Percentiles rank a stretch among this genome's conserved stretches.
These are phyloP conservation scores for Kuraishia piskuri DNA, from an alignment of 805 yeast species.

Conservation along the genomic window DNA sequence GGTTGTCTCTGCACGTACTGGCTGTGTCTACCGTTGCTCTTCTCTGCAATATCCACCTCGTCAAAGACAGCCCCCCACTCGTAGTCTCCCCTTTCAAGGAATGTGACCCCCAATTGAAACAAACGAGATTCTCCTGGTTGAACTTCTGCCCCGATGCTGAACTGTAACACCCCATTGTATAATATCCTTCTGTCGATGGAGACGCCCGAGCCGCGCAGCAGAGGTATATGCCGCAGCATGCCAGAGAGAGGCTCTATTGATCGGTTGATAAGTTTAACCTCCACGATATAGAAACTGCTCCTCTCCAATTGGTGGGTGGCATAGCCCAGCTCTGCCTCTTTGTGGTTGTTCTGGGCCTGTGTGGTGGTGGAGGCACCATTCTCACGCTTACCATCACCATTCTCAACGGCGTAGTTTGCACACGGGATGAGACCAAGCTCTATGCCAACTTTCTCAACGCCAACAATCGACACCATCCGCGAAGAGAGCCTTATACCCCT, in stretches of 20 bases:
- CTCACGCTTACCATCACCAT: conserved; percentile 8
- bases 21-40: background rate
- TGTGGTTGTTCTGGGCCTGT: conserved; percentile 14
- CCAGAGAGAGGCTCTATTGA: conserved; percentile 37
- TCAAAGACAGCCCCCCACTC: conserved; percentile 71
- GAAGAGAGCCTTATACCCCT: conserved; percentile 56
- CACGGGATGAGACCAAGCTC: conserved; percentile 21
- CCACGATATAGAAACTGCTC: conserved; percentile 44
- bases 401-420: conserved; percentile 2
- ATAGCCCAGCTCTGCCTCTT: background rate
- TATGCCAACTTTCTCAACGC: conserved; percentile 38
- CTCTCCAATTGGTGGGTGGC: conserved; percentile 17
- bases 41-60: conserved; percentile 20
- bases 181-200: conserved; percentile 51
- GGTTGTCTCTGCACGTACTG: background rate
- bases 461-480: conserved; percentile 48
- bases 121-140: conserved; percentile 31
- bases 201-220: conserved; percentile 14
- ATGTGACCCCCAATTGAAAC: conserved; percentile 47
- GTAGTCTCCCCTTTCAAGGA: conserved; percentile 71
- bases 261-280: conserved; percentile 41
- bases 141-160: conserved; percentile 32
- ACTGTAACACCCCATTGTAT: conserved; percentile 67
- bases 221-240: conserved; percentile 51
- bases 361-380: conserved; percentile 7